Evolutionary conservation across 768 basidiomycete genomes (phyloP).

Genomic region (Sistotremastrum niveocremeum): DNA sequence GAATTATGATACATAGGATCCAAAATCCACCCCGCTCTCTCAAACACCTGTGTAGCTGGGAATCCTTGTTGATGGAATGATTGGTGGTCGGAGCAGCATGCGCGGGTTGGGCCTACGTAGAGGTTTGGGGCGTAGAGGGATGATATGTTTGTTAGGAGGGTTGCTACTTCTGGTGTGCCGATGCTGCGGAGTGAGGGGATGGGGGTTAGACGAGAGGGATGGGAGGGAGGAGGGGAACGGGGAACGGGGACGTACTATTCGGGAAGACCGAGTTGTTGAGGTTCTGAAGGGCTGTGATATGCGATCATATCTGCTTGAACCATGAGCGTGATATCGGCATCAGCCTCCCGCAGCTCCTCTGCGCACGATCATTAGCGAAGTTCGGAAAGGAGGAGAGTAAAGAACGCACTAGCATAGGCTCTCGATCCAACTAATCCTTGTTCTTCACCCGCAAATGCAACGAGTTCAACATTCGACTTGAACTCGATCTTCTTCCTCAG

Average conservation of each 20-base stretch:
- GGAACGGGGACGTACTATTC: constrained; percentile 32
- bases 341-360: constrained; percentile 45
- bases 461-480: constrained; percentile 64
- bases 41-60: constrained; percentile 79
- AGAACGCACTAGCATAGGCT: constrained; percentile 63
- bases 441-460: constrained; percentile 83
- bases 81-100: constrained; percentile 91
- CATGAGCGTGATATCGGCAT: constrained; percentile 67
- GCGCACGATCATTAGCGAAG: not conserved
- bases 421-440: constrained; percentile 73
- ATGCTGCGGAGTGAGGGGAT: constrained; percentile 32
- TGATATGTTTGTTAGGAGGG: constrained; percentile 64
- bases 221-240: not conserved
- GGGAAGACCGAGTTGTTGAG: constrained; percentile 73
- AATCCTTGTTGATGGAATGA: constrained; percentile 75
- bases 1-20: constrained; percentile 82
- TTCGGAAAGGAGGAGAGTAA: not conserved
- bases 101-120: constrained; percentile 53
- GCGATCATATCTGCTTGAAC: constrained; percentile 90
- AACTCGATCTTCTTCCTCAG: constrained; percentile 52
- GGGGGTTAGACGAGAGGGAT: no score
- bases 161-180: constrained; percentile 61
- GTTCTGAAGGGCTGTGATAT: constrained; percentile 68
- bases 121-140: constrained; percentile 73
- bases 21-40: constrained; percentile 71